Conservation (phyloP, 78 protist genomes). For the Speleostelium caveatum region DNA sequence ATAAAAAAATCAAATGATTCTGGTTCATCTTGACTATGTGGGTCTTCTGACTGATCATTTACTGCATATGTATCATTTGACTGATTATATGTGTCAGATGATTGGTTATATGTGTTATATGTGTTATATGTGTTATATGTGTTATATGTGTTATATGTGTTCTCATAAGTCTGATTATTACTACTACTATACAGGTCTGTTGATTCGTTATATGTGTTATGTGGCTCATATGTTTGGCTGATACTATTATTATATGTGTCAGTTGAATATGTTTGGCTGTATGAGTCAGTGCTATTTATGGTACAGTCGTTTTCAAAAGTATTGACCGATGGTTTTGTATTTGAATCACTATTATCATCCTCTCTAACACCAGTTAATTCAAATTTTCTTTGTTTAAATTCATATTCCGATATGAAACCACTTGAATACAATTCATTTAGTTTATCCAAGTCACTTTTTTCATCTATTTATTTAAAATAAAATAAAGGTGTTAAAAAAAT, state of each 20-base stretch:
- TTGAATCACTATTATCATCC: background rate
- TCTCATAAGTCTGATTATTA: background rate
- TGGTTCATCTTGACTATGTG: too few species aligned
- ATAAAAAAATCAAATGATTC: too few species aligned
- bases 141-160: background rate
- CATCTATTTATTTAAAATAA: too few species aligned
- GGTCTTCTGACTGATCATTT: too few species aligned
- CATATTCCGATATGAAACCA: slow-evolving; percentile 53
- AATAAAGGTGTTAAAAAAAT: background rate
- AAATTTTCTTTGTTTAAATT: slow-evolving; percentile 35
- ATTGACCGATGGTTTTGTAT: too few species aligned
- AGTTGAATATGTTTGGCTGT: background rate
- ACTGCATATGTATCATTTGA: too few species aligned
- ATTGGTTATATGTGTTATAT: background rate
- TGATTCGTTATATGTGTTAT: too few species aligned
- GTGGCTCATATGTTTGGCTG: too few species aligned
- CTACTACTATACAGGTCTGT: background rate
- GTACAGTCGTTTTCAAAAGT: background rate
- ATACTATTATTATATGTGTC: background rate
- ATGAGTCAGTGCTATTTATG: too few species aligned
- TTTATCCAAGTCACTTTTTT: background rate
- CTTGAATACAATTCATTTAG: slow-evolving; percentile 22
- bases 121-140: background rate
- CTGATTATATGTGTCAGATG: too few species aligned
- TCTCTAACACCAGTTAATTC: slow-evolving; percentile 26